Base-by-base conservation (phyloP, 768 basidiomycete genomes). In the Serpula lacrymans region DNA sequence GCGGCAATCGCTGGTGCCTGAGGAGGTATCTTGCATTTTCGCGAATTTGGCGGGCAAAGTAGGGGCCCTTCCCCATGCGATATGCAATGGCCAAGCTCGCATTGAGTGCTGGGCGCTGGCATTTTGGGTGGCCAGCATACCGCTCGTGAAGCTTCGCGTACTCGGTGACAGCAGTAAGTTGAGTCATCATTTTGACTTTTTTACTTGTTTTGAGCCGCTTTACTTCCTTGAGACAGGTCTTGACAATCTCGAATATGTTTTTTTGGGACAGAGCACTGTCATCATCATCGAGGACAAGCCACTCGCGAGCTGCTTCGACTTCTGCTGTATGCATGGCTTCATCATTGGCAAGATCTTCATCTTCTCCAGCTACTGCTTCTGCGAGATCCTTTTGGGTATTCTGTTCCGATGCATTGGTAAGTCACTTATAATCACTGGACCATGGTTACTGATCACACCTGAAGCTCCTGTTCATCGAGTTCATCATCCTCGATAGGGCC, bases 21-120 rank as follows among this genome's bases (percentile, higher is more conserved):
- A n/a, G 9, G 17, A 44, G 17, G 31, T 44, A 44, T 4, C 20
- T 11, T 17, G 9, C 13, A 24, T 43, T 13, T 12, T 13, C 11
- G n/a, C 39, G 14, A 5, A 44, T 34, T 29, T 44, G 40, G 14
- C 25, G 24, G 11, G 42, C 42, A 44, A 44, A 44, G 25, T 28
- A 42, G 11, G 39, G 20, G 13, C 41, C 41, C 28, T 44, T 44
- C 22, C 42, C 42, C 18, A 44, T 42, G 14, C 23, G 24, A 8
- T 11, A 17, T 4, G 39, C 42, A 11, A 44, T 39, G 17, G 39
- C 22, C 4, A 6, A 11, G 21, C 42, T 44, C 17, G 42, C 42
- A n/a, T 18, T 12, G 18, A 41, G 34, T 9, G 13, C 24, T 13
- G 40, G 42, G 6, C 14, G 13, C 14, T 42, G 26, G 11, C 20